Percentiles rank a stretch among this genome's conserved stretches.
Conservation (phyloP, 2,329 filamentous ascomycete genomes). For the Orbilia oligospora region DNA sequence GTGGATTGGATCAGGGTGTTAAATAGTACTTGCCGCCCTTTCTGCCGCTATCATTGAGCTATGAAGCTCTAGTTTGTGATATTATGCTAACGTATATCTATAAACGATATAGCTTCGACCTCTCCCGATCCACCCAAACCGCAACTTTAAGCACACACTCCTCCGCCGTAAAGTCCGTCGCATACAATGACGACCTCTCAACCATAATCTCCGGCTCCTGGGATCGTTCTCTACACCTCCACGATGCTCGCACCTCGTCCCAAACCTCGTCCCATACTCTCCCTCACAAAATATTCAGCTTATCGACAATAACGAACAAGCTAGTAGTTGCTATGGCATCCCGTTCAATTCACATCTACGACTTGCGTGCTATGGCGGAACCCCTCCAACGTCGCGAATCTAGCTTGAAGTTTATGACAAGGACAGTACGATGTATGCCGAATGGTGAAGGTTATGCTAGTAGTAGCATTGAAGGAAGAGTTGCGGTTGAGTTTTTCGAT, state of each 20-base stretch:
- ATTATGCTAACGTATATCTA: not conserved
- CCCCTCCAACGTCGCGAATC: slow-evolving; percentile 96
- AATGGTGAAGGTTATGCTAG: slow-evolving; percentile 95
- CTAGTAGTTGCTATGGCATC: slow-evolving; percentile 96
- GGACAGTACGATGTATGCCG: slow-evolving; percentile 94
- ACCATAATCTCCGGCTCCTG: slow-evolving; percentile 91
- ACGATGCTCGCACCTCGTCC: slow-evolving; percentile 75
- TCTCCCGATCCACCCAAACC: slow-evolving; percentile 77
- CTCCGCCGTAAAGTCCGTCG: slow-evolving; percentile 84
- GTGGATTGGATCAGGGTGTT: slow-evolving; percentile 88
- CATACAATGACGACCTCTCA: slow-evolving; percentile 81
- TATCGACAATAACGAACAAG: slow-evolving; percentile 82
- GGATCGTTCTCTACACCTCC: slow-evolving; percentile 91
- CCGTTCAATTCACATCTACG: slow-evolving; percentile 94
- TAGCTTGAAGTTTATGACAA: slow-evolving; percentile 94
- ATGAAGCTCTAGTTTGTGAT: not conserved
- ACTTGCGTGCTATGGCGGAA: slow-evolving; percentile 79
- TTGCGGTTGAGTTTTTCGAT: slow-evolving; percentile 98
- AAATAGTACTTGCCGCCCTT: slow-evolving; percentile 72
- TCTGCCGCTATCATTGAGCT: not conserved
- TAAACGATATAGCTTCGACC: slow-evolving; percentile 75
- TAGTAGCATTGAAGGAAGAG: slow-evolving; percentile 91
- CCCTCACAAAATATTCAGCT: slow-evolving; percentile 92
- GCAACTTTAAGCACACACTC: slow-evolving; percentile 81
- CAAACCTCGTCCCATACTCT: slow-evolving; percentile 75